A percentile compares a stretch with the other conserved stretches of the same genome.
phyloP scores from a whole-genome alignment of 2,329 filamentous ascomycete species.

The Calonectria pseudoturangicola region DNA sequence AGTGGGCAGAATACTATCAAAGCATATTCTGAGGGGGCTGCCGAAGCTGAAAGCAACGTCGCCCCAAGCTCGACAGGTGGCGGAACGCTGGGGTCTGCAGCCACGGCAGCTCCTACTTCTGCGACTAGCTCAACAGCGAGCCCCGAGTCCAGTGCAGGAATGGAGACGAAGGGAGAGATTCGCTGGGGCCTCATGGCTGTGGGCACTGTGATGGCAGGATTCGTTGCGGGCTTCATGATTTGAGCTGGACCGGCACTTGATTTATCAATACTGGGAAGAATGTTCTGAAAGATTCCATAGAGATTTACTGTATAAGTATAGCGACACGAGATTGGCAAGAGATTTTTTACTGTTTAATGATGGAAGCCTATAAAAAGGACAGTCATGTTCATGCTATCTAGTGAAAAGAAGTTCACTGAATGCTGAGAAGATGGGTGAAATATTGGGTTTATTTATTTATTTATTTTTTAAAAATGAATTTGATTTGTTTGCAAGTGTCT shows the following conservation, averaged over 20 bases:
- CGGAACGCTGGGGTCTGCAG: conserved; percentile 43
- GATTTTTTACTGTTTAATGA: too few relatives aligned
- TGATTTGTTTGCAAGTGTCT: neutral
- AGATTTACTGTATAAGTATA: too few relatives aligned
- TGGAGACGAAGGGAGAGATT: conserved; percentile 46
- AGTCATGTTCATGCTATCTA: too few relatives aligned
- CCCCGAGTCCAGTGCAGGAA: conserved; percentile 45
- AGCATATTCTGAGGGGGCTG: conserved; percentile 43
- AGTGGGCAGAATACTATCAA: conserved; percentile 45
- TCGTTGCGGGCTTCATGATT: conserved; percentile 51
- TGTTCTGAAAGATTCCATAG: too few relatives aligned
- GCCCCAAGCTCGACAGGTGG: conserved; percentile 49
- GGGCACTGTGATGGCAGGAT: conserved; percentile 47
- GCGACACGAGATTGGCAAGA: too few relatives aligned
- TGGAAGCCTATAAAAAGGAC: too few relatives aligned
- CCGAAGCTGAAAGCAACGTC: conserved; percentile 39
- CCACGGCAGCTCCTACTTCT: conserved; percentile 37
- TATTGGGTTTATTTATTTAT: too few relatives aligned
- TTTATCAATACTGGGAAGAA: neutral
- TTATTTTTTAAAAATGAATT: neutral
- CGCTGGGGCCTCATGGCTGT: conserved; percentile 53
- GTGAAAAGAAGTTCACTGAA: too few relatives aligned
- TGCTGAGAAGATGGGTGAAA: too few relatives aligned
- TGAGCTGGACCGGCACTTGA: neutral
- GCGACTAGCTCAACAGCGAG: conserved; percentile 40